Evolutionary conservation across 2,329 filamentous ascomycete genomes (phyloP).

Genomic region (Zopfia rhizophila): DNA sequence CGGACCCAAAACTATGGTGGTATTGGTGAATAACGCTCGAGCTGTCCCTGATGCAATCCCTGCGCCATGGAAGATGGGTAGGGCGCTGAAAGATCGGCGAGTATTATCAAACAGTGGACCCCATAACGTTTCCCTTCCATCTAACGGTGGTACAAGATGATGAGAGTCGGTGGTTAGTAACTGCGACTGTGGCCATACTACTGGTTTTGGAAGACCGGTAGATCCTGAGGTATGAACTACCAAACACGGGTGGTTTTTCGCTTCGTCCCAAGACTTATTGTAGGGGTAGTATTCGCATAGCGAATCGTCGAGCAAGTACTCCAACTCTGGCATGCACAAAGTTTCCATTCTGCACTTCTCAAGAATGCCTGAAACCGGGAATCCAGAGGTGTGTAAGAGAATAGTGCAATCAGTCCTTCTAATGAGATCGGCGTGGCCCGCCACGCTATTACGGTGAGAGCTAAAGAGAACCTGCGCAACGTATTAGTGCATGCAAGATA

Average conservation of each 20-base stretch:
- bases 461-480: slow-evolving; percentile 35
- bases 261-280: slow-evolving; percentile 40
- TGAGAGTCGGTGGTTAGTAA: slow-evolving; percentile 30
- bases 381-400: slow-evolving; percentile 37
- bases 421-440: slow-evolving; percentile 37
- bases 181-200: slow-evolving; percentile 41
- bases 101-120: slow-evolving; percentile 17
- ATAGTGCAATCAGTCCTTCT: slow-evolving; percentile 36
- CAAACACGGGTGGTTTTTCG: slow-evolving; percentile 41
- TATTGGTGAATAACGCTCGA: slow-evolving; percentile 28
- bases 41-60: slow-evolving; percentile 27
- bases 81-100: slow-evolving; percentile 27
- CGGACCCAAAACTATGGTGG: slow-evolving; percentile 31
- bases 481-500: no score
- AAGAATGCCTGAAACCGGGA: slow-evolving; percentile 33
- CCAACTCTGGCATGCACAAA: slow-evolving; percentile 37
- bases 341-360: slow-evolving; percentile 36
- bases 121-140: slow-evolving; percentile 32
- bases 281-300: slow-evolving; percentile 32
- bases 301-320: slow-evolving; percentile 30
- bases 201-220: slow-evolving; percentile 51
- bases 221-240: slow-evolving; percentile 52
- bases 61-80: slow-evolving; percentile 32
- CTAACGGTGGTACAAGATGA: slow-evolving; percentile 28
- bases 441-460: slow-evolving; percentile 39